Evolutionary conservation across 805 yeast species (phyloP).

Genomic region (Metschnikowia shivogae): DNA sequence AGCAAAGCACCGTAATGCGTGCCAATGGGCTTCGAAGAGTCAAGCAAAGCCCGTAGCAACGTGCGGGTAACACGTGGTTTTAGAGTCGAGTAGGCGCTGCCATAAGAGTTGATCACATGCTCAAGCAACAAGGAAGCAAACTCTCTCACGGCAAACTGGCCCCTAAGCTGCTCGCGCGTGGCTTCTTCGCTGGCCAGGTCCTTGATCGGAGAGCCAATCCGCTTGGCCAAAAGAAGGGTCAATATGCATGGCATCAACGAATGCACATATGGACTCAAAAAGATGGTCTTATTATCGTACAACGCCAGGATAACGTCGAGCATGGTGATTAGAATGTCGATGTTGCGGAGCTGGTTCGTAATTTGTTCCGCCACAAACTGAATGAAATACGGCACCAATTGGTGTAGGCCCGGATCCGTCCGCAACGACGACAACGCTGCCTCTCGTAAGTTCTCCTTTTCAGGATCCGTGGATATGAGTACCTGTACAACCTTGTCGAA

Average conservation of each 20-base stretch:
- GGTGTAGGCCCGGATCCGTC: constrained; percentile 95
- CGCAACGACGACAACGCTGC: constrained; percentile 84
- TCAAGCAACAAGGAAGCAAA: constrained; percentile 81
- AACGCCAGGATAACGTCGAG: constrained; percentile 84
- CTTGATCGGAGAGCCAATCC: constrained; percentile 58
- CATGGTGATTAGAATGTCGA: constrained; percentile 73
- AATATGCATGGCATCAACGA: constrained; percentile 95
- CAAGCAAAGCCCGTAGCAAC: constrained; percentile 82
- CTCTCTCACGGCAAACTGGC: constrained; percentile 67
- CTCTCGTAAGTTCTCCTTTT: constrained; percentile 54
- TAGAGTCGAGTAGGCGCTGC: constrained; percentile 80
- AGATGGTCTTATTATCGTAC: constrained; percentile 76
- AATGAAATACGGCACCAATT: constrained; percentile 90
- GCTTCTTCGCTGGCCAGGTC: constrained; percentile 30
- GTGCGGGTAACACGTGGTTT: constrained; percentile 95
- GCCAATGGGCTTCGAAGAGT: constrained; percentile 76
- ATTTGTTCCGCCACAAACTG: constrained; percentile 95
- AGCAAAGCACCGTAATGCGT: constrained; percentile 89
- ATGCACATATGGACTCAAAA: constrained; percentile 92
- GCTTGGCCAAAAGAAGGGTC: constrained; percentile 82
- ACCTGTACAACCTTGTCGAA: constrained; percentile 88
- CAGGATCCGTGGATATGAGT: constrained; percentile 53
- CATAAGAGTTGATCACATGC: constrained; percentile 74
- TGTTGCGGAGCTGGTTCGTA: constrained; percentile 76
- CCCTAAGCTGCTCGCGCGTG: constrained; percentile 26